These are phyloP conservation scores for Linderina pennispora DNA, from an alignment of 192 early-diverging fungal species.

Conservation along the genomic window DNA sequence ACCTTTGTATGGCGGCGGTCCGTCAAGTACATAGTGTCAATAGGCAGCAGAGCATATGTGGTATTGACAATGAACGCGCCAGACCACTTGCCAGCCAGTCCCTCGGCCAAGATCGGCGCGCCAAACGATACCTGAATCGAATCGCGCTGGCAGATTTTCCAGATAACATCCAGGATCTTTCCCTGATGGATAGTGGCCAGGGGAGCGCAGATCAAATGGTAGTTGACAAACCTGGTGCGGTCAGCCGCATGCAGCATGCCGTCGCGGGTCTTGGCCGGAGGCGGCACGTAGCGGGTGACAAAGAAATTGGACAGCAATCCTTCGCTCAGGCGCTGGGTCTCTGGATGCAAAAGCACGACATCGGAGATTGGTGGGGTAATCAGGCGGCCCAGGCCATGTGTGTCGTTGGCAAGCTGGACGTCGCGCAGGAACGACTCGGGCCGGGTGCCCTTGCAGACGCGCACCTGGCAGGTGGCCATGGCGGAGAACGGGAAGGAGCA, in stretches of 20 bases:
- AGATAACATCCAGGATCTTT: conserved; percentile 7
- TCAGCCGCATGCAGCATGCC: neutral
- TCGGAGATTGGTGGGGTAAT: conserved; percentile 24
- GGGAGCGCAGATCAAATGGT: conserved; percentile 19
- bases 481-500: conserved; percentile 25
- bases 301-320: conserved; percentile 30
- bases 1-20: conserved; percentile 11
- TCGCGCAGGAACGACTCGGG: conserved; percentile 22
- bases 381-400: conserved; percentile 15
- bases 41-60: conserved; percentile 16
- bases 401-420: conserved; percentile 23
- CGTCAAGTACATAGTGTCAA: conserved; percentile 37
- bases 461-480: conserved; percentile 30
- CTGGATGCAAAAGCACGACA: conserved; percentile 18
- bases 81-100: conserved; percentile 10
- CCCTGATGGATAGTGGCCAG: conserved; percentile 14
- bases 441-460: conserved; percentile 16
- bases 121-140: conserved; percentile 22
- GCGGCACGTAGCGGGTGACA: conserved; percentile 5
- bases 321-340: conserved; percentile 22
- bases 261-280: neutral
- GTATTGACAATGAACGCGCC: conserved; percentile 26
- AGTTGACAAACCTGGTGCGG: conserved; percentile 9
- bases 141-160: conserved; percentile 16
- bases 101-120: conserved; percentile 14